Conservation (phyloP, 169 alveolate genomes). For the Cryptosporidium tyzzeri region DNA sequence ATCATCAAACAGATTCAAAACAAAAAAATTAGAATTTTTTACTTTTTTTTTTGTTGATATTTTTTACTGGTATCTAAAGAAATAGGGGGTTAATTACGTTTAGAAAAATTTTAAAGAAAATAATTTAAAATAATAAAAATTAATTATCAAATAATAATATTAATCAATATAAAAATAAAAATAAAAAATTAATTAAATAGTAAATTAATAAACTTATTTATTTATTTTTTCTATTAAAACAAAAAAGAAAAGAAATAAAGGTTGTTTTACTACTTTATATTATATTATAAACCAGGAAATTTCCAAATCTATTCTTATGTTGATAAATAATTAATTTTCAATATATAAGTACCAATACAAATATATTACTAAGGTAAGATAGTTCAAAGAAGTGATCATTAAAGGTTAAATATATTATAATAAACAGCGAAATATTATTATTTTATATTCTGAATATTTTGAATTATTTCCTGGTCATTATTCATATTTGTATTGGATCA, state of each 20-base stretch:
- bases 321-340: neutral
- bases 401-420: neutral
- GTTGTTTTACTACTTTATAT: too few species aligned
- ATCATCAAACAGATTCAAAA: neutral
- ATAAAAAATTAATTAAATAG: too few species aligned
- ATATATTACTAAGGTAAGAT: neutral
- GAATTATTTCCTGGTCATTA: neutral
- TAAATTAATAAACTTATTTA: too few species aligned
- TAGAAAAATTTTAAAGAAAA: too few species aligned
- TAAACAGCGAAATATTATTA: neutral
- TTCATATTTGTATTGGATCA: neutral
- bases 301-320: slow-evolving; percentile 3
- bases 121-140: too few species aligned
- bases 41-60: too few species aligned
- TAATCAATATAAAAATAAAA: too few species aligned
- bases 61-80: slow-evolving; percentile 2
- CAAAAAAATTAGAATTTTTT: too few species aligned
- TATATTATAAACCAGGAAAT: neutral
- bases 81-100: neutral
- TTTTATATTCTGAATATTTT: too few species aligned
- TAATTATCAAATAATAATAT: too few species aligned
- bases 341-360: neutral
- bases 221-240: too few species aligned
- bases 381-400: neutral
- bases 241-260: too few species aligned